Percentiles rank a stretch among this genome's conserved stretches.
Evolutionary conservation across 2,329 filamentous ascomycete species (phyloP).

Genomic region (Dothistroma septosporum): DNA sequence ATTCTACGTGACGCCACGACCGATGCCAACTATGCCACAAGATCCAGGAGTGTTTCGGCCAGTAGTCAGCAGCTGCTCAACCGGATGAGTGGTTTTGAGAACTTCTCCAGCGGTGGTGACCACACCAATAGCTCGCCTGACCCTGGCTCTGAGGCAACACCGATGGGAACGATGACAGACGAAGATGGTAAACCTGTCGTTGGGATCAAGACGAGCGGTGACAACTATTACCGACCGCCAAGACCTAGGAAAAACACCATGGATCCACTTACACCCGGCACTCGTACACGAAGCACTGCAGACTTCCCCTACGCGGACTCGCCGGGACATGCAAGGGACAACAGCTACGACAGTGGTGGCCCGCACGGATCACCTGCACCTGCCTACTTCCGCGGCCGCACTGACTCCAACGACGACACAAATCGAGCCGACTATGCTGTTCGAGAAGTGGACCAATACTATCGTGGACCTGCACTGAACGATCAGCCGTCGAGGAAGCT

Average conservation of each 20-base stretch:
- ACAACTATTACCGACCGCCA: conserved; percentile 87
- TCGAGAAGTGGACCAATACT: conserved; percentile 95
- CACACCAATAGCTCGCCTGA: conserved; percentile 46
- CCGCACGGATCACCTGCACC: conserved; percentile 48
- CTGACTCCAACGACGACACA: conserved; percentile 51
- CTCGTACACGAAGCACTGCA: conserved; percentile 38
- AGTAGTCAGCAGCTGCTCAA: conserved; percentile 61
- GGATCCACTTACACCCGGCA: conserved; percentile 48
- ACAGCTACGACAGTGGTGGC: conserved; percentile 34
- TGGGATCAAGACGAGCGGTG: conserved; percentile 21
- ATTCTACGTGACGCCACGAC: conserved; percentile 55
- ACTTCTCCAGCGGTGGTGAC: conserved; percentile 54
- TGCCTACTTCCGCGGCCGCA: conserved; percentile 51
- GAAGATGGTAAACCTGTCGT: conserved; percentile 9
- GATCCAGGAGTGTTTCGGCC: conserved; percentile 57
- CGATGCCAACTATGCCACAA: conserved; percentile 37
- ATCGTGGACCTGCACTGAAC: conserved; percentile 81
- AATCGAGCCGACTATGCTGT: conserved; percentile 76
- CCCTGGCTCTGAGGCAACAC: conserved; percentile 12
- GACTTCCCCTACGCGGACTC: conserved; percentile 43
- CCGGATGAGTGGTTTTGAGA: conserved; percentile 50
- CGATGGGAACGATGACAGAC: conserved; percentile 4
- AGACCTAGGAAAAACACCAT: conserved; percentile 63
- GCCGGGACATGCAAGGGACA: conserved; percentile 29
- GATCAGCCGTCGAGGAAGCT: conserved; percentile 77